Conservation (phyloP, 352 stramenopile genomes). For the Pythium utonaiense region DNA sequence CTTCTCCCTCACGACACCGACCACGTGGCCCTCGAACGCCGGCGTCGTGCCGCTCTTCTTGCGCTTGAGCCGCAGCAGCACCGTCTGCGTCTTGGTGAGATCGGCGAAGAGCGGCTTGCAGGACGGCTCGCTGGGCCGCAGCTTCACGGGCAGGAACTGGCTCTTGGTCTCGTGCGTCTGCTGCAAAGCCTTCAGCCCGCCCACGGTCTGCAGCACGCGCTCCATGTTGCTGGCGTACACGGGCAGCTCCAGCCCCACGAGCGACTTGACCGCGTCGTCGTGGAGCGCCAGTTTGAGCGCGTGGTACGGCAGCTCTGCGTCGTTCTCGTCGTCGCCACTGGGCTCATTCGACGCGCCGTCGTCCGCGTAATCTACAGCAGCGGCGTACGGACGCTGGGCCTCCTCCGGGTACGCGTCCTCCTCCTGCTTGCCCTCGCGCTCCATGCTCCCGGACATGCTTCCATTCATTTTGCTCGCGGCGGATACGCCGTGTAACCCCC, state of each 20-base stretch:
- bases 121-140: conserved; percentile 68
- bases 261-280: conserved; percentile 30
- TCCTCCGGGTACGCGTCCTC: conserved; percentile 24
- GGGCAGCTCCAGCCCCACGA: conserved; percentile 64
- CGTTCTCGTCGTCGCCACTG: conserved; percentile 2
- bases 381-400: not conserved
- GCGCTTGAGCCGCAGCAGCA: conserved; percentile 58
- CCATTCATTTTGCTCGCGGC: conserved; percentile 23
- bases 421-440: conserved; percentile 23
- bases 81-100: conserved; percentile 74
- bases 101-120: conserved; percentile 84
- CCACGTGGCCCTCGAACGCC: conserved; percentile 37
- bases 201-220: conserved; percentile 56
- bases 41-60: conserved; percentile 3
- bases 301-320: conserved; percentile 9
- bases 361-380: not conserved
- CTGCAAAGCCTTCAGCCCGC: conserved; percentile 50
- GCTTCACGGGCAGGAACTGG: conserved; percentile 74
- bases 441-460: conserved; percentile 7
- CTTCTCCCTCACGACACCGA: conserved; percentile 67
- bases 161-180: conserved; percentile 67
- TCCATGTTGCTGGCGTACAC: conserved; percentile 49
- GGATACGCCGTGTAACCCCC: not conserved
- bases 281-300: conserved; percentile 29
- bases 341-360: conserved; percentile 5